These are phyloP conservation scores for Hypoxylon intermedium DNA, from an alignment of 495 filamentous ascomycete genomes.

Conservation along the genomic window DNA sequence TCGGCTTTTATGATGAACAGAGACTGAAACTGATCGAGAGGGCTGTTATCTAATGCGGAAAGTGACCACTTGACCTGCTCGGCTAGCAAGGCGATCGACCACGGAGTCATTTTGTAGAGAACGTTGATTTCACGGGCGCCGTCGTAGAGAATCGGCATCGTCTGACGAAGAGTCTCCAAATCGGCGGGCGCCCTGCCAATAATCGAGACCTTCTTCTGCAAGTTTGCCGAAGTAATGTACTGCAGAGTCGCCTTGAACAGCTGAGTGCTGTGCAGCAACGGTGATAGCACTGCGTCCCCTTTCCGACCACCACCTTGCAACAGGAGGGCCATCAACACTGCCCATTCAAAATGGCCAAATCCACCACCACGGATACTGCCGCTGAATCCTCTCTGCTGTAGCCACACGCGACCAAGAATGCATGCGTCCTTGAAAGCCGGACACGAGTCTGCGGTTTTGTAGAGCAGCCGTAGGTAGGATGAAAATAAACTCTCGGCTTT, in stretches of 20 bases:
- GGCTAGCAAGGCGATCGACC: slow-evolving; percentile 75
- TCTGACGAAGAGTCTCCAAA: slow-evolving; percentile 45
- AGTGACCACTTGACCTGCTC: slow-evolving; percentile 76
- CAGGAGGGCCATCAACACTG: slow-evolving; percentile 75
- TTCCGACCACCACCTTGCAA: slow-evolving; percentile 75
- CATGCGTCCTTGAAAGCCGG: slow-evolving; percentile 80
- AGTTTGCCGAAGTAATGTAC: slow-evolving; percentile 74
- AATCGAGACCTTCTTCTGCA: slow-evolving; percentile 67
- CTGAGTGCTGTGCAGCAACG: slow-evolving; percentile 87
- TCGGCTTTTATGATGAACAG: slow-evolving; percentile 80
- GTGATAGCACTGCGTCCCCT: slow-evolving; percentile 72
- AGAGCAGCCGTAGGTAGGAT: slow-evolving; percentile 74
- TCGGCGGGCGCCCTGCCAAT: slow-evolving; percentile 50
- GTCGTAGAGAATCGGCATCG: slow-evolving; percentile 67
- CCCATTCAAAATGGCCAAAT: slow-evolving; percentile 94
- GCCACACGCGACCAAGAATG: slow-evolving; percentile 84
- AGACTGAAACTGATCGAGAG: slow-evolving; percentile 79
- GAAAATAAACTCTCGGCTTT: slow-evolving; percentile 76
- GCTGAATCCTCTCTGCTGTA: slow-evolving; percentile 83
- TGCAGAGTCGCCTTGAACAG: slow-evolving; percentile 92
- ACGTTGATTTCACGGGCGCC: slow-evolving; percentile 76
- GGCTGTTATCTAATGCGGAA: slow-evolving; percentile 73
- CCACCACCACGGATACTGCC: slow-evolving; percentile 74
- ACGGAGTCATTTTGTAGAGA: slow-evolving; percentile 88
- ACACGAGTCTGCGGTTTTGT: slow-evolving; percentile 69